Evolutionary conservation across 768 basidiomycete genomes (phyloP).

Genomic region (Termitomyces sp.): DNA sequence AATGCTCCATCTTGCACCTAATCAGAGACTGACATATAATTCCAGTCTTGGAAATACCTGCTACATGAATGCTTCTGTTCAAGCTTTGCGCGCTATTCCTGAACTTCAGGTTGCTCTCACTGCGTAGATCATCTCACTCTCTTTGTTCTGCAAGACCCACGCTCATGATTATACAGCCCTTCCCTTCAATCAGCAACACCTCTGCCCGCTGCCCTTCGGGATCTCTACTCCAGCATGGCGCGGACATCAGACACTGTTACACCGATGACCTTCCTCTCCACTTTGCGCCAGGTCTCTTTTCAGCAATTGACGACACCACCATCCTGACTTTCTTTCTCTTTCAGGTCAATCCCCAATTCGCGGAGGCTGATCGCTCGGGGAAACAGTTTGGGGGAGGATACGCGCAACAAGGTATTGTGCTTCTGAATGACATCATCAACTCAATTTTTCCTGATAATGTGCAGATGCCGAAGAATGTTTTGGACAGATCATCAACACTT

Average conservation of each 20-base stretch:
- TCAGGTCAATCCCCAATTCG: conserved; percentile 85
- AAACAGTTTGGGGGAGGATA: conserved; percentile 40
- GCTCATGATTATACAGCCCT: conserved; percentile 21
- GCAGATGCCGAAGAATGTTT: conserved; percentile 91
- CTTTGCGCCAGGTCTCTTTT: conserved; percentile 52
- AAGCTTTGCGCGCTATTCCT: conserved; percentile 90
- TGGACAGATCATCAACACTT: conserved; percentile 64
- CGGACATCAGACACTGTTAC: conserved; percentile 73
- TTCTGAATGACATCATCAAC: conserved; percentile 21
- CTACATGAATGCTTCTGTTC: conserved; percentile 95
- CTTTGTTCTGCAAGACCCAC: background rate
- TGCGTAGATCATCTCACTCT: conserved; percentile 35
- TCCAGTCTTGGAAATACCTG: conserved; percentile 86
- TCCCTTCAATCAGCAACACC: conserved; percentile 37
- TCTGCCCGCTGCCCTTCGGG: conserved; percentile 52
- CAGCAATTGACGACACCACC: background rate
- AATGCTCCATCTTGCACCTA: background rate
- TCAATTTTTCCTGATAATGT: background rate
- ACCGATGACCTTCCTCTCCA: conserved; percentile 64
- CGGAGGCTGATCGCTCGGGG: conserved; percentile 54
- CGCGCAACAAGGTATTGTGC: conserved; percentile 69
- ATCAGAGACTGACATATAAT: background rate
- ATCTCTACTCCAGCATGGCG: conserved; percentile 71
- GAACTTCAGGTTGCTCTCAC: conserved; percentile 76
- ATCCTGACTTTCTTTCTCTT: background rate